Conservation (phyloP, 352 stramenopile genomes). For the Pythium aquatile region DNA sequence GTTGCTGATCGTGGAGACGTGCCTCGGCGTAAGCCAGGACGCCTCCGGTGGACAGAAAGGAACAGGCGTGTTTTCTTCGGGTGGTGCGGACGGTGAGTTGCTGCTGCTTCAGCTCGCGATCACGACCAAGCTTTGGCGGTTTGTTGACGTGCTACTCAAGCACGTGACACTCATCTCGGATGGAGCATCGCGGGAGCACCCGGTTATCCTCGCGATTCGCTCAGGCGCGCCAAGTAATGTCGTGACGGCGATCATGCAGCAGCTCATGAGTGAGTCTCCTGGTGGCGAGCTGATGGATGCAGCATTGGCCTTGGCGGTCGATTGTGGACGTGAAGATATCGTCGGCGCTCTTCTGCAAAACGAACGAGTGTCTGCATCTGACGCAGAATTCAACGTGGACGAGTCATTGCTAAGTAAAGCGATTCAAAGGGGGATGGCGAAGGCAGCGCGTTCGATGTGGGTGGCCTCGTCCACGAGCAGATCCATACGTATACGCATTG, state of each 20-base stretch:
- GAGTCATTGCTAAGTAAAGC: background rate
- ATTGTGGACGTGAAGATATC: background rate
- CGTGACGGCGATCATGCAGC: background rate
- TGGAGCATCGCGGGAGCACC: slow-evolving; percentile 42
- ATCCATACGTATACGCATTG: slow-evolving; percentile 20
- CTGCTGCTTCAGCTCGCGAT: slow-evolving; percentile 61
- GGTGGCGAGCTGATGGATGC: background rate
- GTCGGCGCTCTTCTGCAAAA: background rate
- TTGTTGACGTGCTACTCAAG: slow-evolving; percentile 53
- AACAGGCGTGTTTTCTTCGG: slow-evolving; percentile 15
- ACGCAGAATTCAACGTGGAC: background rate
- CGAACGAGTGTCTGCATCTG: background rate
- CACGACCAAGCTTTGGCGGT: slow-evolving; percentile 53
- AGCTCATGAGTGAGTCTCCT: background rate
- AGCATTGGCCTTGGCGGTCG: background rate
- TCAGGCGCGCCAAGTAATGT: background rate
- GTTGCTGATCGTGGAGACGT: slow-evolving; percentile 41
- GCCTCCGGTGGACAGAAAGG: background rate
- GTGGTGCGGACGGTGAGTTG: slow-evolving; percentile 47
- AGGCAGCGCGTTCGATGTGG: background rate
- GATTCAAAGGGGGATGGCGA: background rate
- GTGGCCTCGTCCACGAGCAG: background rate
- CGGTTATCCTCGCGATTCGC: slow-evolving; percentile 57
- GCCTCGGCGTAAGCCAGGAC: background rate
- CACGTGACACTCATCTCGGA: slow-evolving; percentile 43